phyloP scores from a whole-genome alignment of 2,329 filamentous ascomycete genomes.

The Westerdykella aurantiaca region DNA sequence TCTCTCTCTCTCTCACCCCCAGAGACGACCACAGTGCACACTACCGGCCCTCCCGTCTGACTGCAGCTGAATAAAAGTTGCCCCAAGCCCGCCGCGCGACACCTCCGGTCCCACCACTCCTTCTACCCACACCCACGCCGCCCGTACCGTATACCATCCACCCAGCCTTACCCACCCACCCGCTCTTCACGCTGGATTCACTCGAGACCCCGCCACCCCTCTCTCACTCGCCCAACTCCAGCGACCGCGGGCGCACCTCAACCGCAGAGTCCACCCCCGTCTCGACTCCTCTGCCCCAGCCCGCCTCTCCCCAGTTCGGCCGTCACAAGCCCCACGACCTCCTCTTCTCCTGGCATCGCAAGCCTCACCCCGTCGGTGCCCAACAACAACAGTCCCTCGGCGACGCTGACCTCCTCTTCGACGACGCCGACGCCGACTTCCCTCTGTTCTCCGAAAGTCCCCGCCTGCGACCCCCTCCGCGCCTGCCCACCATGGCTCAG shows the following conservation, averaged over 20 bases:
- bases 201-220: constrained; percentile 49
- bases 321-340: constrained; percentile 41
- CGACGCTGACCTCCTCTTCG: constrained; percentile 36
- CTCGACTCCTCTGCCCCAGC: constrained; percentile 35
- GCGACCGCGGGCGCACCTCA: constrained; percentile 45
- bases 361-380: constrained; percentile 31
- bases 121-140: too few relatives aligned
- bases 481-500: constrained; percentile 44
- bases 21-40: too few relatives aligned
- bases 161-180: constrained; percentile 5
- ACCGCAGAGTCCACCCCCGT: constrained; percentile 50
- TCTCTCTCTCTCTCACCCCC: too few relatives aligned
- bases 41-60: too few relatives aligned
- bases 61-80: too few relatives aligned
- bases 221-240: constrained; percentile 46
- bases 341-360: constrained; percentile 43
- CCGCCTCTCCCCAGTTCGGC: constrained; percentile 36
- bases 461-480: constrained; percentile 8
- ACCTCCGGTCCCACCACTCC: too few relatives aligned
- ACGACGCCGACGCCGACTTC: constrained; percentile 37
- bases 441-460: constrained; percentile 35
- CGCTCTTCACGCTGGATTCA: constrained; percentile 49
- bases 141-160: too few relatives aligned
- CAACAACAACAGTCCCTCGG: constrained; percentile 16
- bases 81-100: too few relatives aligned